Base-by-base conservation (phyloP, 495 filamentous ascomycete species). In the Hypoxylon crocopeplum region DNA sequence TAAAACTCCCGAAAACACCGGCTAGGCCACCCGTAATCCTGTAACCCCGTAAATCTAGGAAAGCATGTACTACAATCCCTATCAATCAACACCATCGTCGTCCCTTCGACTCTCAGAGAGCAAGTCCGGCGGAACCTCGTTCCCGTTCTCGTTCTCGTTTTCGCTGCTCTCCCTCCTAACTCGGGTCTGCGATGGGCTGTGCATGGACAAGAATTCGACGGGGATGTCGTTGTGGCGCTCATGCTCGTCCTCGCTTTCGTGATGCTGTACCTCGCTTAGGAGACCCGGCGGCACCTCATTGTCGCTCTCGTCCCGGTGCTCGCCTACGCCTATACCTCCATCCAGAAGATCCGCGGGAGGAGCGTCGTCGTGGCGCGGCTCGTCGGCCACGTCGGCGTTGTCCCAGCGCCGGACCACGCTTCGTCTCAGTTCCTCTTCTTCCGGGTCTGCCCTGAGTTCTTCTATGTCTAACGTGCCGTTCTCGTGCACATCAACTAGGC, bases 111-210 rank as follows among this genome's bases (percentile, higher is more conserved):
- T 56, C 59, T 78, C 75, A 2, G 62, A 59, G 16, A 80, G 49
- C 40, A 80, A 70, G 44, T 77, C 76, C 0, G 68, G 66, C 16
- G 76, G 74, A 7, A 79, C 68, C 25, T 72, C 70, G 25, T 79
- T 77, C 17, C 74, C 74, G 25, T 73, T 75, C 25, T 72, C 70
- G 25, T 79, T 77, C 17, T 75, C 74, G 25, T 73, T 75, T 45
- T 53, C 73, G 33, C 71, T 73, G 20, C 62, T 69, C 39, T 59
- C 56, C 36, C 65, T 64, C 19, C 68, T 60, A 0, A 55, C 37
- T 15, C 52, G 49, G 21, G 5, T 38, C 5, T 37, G 59, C 40
- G 52, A 40, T 5, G 68, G 61, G 15, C 65, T 68, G 22, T 70
- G 68, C 68, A 70, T 70, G 1, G 59, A 69, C 12, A 80, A 34